Conservation (phyloP, 1,284 basidiomycete genomes). For the Irpex rosettiformis region DNA sequence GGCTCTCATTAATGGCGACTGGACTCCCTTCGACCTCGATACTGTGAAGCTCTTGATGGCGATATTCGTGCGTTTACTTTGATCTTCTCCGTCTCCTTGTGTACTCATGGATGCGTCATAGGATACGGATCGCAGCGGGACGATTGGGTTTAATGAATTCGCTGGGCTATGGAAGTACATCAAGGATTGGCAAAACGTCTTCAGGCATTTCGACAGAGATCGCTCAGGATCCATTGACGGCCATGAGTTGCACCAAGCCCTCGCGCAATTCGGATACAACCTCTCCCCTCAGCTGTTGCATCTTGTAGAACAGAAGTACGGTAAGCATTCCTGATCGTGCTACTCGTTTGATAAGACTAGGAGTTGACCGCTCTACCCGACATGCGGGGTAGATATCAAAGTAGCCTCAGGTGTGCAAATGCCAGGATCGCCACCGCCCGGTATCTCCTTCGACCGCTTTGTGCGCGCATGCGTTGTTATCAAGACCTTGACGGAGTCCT, state of each 20-base stretch:
- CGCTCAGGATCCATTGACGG: constrained; percentile 72
- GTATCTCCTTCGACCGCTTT: constrained; percentile 81
- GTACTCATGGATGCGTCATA: constrained; percentile 20
- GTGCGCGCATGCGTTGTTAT: constrained; percentile 79
- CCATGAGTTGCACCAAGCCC: constrained; percentile 59
- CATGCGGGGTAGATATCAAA: constrained; percentile 41
- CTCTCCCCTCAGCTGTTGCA: constrained; percentile 60
- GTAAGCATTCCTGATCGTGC: constrained; percentile 35
- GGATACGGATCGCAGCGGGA: constrained; percentile 72
- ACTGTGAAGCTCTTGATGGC: constrained; percentile 82
- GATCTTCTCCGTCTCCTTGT: background rate
- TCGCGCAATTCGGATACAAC: constrained; percentile 69
- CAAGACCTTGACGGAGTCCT: constrained; percentile 73
- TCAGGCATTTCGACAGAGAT: constrained; percentile 76
- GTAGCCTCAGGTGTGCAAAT: constrained; percentile 43
- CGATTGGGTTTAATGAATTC: constrained; percentile 79
- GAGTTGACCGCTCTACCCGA: constrained; percentile 18
- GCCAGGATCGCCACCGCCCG: constrained; percentile 37
- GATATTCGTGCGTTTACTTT: constrained; percentile 58
- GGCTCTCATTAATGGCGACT: constrained; percentile 77
- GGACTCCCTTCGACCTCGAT: constrained; percentile 77
- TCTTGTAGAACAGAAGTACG: constrained; percentile 64
- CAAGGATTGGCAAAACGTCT: constrained; percentile 81
- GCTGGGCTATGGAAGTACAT: constrained; percentile 78
- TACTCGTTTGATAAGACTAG: background rate